Percentiles rank a stretch among this genome's conserved stretches.
These are phyloP conservation scores for Debaryomyces tyrocola DNA, from an alignment of 805 yeast species.

Conservation along the genomic window DNA sequence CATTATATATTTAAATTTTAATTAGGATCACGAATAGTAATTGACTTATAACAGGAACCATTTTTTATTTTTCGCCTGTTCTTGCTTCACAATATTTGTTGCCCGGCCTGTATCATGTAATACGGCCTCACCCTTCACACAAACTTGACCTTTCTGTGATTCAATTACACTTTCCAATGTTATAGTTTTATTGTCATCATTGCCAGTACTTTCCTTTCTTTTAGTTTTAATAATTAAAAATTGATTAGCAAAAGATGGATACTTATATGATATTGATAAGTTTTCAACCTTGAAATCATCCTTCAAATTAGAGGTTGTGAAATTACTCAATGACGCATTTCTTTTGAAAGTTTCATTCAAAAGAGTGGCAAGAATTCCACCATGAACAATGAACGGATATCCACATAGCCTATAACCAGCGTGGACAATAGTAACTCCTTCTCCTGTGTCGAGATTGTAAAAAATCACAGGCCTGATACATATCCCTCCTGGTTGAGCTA, in stretches of 20 bases:
- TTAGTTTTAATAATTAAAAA: constrained; percentile 64
- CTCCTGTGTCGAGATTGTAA: constrained; percentile 53
- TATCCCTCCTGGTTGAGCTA: constrained; percentile 76
- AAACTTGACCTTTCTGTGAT: constrained; percentile 48
- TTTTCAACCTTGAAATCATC: constrained; percentile 50
- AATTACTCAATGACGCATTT: constrained; percentile 41
- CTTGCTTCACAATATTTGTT: not conserved
- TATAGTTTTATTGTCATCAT: constrained; percentile 32
- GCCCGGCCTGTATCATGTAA: constrained; percentile 38
- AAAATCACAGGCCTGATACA: constrained; percentile 72
- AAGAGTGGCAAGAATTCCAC: constrained; percentile 81
- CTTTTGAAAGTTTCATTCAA: constrained; percentile 74
- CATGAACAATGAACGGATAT: constrained; percentile 84
- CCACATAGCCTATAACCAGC: constrained; percentile 80
- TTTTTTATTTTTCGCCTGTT: not conserved
- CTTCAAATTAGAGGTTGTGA: constrained; percentile 33
- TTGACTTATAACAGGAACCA: not conserved
- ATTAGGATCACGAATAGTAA: not conserved
- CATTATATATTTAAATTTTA: not conserved
- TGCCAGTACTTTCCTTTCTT: constrained; percentile 22
- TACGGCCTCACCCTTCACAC: constrained; percentile 59
- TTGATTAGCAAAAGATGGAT: constrained; percentile 78
- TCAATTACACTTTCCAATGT: constrained; percentile 54
- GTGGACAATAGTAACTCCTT: constrained; percentile 68
- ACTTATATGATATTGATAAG: constrained; percentile 53